Conservation (phyloP, 2,329 filamentous ascomycete genomes). For the Hypoxylon sp. region DNA sequence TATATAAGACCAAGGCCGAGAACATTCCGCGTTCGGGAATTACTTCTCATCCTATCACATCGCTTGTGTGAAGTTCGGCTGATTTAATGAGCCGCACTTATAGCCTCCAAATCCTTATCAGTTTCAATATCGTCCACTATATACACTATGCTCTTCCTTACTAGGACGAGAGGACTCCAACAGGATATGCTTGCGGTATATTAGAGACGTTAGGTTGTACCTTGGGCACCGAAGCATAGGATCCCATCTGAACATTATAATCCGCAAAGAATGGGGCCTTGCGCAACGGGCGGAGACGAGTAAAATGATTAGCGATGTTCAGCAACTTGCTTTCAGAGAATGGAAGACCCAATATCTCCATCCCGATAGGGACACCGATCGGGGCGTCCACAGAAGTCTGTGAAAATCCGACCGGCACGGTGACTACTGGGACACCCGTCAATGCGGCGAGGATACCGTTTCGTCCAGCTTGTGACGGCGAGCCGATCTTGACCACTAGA, state of each 20-base stretch:
- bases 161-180: constrained; percentile 58
- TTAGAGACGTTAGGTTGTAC: constrained; percentile 60
- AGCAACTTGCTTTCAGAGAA: constrained; percentile 70
- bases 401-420: constrained; percentile 69
- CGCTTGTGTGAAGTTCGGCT: constrained; percentile 11
- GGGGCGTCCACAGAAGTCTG: constrained; percentile 63
- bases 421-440: constrained; percentile 60
- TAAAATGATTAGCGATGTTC: constrained; percentile 66
- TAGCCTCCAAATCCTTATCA: constrained; percentile 17
- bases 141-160: background rate
- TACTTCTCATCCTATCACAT: constrained; percentile 10
- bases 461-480: constrained; percentile 69
- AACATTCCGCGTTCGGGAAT: constrained; percentile 21
- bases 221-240: constrained; percentile 61
- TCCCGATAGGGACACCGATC: constrained; percentile 72
- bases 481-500: constrained; percentile 71
- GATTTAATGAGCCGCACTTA: constrained; percentile 35
- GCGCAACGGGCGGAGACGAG: constrained; percentile 62
- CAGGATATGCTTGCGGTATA: constrained; percentile 62
- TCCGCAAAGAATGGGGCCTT: constrained; percentile 63
- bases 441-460: constrained; percentile 62
- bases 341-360: constrained; percentile 73
- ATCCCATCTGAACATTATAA: constrained; percentile 56
- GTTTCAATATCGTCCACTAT: constrained; percentile 10
- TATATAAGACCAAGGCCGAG: constrained; percentile 24